These are phyloP conservation scores for Hanseniaspora gamundiae DNA, from an alignment of 1,139 yeast species.

Conservation along the genomic window DNA sequence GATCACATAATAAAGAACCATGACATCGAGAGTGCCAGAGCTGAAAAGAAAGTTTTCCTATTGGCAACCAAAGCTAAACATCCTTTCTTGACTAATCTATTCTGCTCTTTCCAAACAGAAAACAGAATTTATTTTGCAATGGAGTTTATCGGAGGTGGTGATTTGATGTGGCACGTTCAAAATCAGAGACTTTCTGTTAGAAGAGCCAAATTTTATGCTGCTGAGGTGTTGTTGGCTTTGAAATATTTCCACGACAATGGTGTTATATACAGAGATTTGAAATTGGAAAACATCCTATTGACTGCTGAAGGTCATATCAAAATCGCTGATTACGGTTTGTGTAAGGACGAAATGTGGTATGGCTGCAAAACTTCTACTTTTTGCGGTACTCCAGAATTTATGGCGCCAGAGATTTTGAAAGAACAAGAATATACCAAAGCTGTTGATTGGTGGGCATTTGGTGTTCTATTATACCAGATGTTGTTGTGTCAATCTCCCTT, in stretches of 20 bases:
- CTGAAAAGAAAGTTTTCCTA: slow-evolving; percentile 84
- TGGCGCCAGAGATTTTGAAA: slow-evolving; percentile 95
- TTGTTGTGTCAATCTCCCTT: slow-evolving; percentile 92
- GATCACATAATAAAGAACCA: slow-evolving; percentile 91
- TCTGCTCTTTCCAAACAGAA: slow-evolving; percentile 96
- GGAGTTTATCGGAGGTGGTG: slow-evolving; percentile 98
- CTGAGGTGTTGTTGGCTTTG: slow-evolving; percentile 83
- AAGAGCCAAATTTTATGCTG: slow-evolving; percentile 93
- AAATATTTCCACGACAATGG: slow-evolving; percentile 94
- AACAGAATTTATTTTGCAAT: slow-evolving; percentile 93
- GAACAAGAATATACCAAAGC: slow-evolving; percentile 88
- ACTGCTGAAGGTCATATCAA: slow-evolving; percentile 92
- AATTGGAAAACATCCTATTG: slow-evolving; percentile 81
- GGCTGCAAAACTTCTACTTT: slow-evolving; percentile 89
- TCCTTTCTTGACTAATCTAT: slow-evolving; percentile 83
- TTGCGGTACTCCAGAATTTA: slow-evolving; percentile 98
- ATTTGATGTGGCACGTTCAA: slow-evolving; percentile 98
- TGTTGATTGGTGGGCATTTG: slow-evolving; percentile 99
- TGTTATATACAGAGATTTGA: slow-evolving; percentile 90
- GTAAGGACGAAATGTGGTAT: slow-evolving; percentile 92
- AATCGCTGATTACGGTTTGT: slow-evolving; percentile 91
- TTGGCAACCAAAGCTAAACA: slow-evolving; percentile 84
- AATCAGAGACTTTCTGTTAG: slow-evolving; percentile 78
- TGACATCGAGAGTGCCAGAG: slow-evolving; percentile 88
- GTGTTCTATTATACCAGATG: slow-evolving; percentile 93